These are phyloP conservation scores for Fusarium chlamydosporum DNA, from an alignment of 2,329 filamentous ascomycete species.

Conservation along the genomic window DNA sequence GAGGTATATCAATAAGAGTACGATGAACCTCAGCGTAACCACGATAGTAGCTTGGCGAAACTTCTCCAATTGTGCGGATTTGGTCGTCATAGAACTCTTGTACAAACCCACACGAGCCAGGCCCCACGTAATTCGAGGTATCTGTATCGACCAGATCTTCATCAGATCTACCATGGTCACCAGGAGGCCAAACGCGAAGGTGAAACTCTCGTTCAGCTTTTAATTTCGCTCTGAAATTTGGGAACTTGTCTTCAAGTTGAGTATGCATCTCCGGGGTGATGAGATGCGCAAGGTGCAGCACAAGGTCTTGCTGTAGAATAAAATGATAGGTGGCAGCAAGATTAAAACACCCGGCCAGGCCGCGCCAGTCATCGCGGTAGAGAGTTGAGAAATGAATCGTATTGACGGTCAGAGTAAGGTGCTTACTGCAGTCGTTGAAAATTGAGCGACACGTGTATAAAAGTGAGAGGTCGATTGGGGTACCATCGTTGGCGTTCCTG, in stretches of 20 bases:
- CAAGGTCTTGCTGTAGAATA: neutral
- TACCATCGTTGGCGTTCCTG: neutral
- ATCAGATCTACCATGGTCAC: neutral
- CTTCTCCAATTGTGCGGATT: neutral
- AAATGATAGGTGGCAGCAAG: neutral
- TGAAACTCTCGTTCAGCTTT: neutral
- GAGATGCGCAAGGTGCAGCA: constrained; percentile 1
- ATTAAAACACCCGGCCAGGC: constrained; percentile 19
- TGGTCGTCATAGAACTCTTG: neutral
- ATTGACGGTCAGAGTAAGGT: constrained; percentile 20
- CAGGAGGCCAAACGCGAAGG: neutral
- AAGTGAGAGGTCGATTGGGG: constrained; percentile 33
- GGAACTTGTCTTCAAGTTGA: neutral
- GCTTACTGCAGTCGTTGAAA: constrained; percentile 4
- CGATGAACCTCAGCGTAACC: neutral
- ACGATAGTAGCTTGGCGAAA: fast-evolving
- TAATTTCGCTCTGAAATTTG: neutral
- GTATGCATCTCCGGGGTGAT: constrained; percentile 18
- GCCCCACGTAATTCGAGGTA: neutral
- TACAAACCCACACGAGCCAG: neutral
- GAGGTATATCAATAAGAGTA: too few species aligned
- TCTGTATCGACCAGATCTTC: neutral
- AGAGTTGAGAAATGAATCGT: constrained; percentile 29
- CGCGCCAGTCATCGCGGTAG: constrained; percentile 2
- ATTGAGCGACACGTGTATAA: constrained; percentile 34